Conservation (phyloP, 73 alveolate species). For the Tetrahymena borealis region DNA sequence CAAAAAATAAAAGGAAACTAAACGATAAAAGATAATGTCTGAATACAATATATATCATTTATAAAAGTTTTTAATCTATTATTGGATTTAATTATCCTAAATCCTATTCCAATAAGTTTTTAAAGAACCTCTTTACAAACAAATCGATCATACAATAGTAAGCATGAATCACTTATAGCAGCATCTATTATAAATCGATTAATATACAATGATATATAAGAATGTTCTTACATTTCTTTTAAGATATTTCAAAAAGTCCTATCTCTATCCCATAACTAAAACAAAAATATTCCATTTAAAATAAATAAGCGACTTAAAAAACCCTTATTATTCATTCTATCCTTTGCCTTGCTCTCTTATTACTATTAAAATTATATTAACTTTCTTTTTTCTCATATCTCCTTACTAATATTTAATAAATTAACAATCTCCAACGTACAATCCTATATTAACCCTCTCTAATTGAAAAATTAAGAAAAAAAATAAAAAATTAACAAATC, state of each 20-base stretch:
- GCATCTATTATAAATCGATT: background rate
- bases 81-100: background rate
- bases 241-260: background rate
- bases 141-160: background rate
- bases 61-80: background rate
- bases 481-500: too few species aligned
- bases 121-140: background rate
- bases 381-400: background rate
- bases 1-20: background rate
- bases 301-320: background rate
- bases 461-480: too few species aligned
- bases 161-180: background rate
- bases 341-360: background rate
- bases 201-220: background rate
- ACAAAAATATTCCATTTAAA: background rate
- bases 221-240: background rate
- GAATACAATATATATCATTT: background rate
- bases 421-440: background rate
- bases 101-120: background rate
- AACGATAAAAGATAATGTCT: background rate
- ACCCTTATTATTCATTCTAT: background rate
- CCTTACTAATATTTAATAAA: background rate
- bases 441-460: too few species aligned
- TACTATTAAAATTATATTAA: background rate
- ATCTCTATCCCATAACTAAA: background rate